These are phyloP conservation scores for Diplosphaera chodatii DNA, from an alignment of 139 green algal species.

Conservation along the genomic window DNA sequence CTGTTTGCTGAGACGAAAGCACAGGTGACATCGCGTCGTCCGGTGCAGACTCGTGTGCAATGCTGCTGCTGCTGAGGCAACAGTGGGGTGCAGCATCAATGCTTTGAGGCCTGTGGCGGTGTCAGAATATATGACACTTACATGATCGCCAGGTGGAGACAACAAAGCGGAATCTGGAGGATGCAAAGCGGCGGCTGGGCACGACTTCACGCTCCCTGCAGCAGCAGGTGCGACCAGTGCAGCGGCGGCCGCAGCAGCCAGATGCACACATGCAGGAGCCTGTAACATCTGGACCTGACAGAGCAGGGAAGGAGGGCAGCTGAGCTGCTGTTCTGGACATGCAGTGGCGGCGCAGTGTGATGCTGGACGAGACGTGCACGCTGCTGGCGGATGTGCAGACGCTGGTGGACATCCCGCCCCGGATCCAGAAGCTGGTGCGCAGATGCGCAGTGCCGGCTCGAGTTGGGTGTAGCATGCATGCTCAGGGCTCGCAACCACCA, in stretches of 20 bases:
- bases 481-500: too few relatives aligned
- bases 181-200: slow-evolving; percentile 47
- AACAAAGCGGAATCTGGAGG: slow-evolving; percentile 46
- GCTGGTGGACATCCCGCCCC: slow-evolving; percentile 42
- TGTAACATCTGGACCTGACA: too few relatives aligned
- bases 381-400: slow-evolving; percentile 61
- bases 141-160: slow-evolving; percentile 28
- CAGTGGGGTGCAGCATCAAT: too few relatives aligned
- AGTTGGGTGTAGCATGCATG: too few relatives aligned
- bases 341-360: slow-evolving; percentile 56
- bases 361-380: slow-evolving; percentile 42
- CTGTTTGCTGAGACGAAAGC: slow-evolving; percentile 66
- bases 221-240: slow-evolving; percentile 40
- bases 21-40: too few relatives aligned
- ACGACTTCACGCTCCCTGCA: slow-evolving; percentile 49
- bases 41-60: too few relatives aligned
- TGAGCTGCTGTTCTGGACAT: neutral
- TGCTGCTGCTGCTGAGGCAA: too few relatives aligned
- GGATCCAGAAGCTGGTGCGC: slow-evolving; percentile 24
- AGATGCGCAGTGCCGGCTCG: too few relatives aligned
- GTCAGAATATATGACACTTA: neutral
- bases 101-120: too few relatives aligned
- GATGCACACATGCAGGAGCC: too few relatives aligned
- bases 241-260: too few relatives aligned
- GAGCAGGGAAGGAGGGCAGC: neutral